Evolutionary conservation across 495 filamentous ascomycete species (phyloP).

Genomic region (Aspergillus panamensis): DNA sequence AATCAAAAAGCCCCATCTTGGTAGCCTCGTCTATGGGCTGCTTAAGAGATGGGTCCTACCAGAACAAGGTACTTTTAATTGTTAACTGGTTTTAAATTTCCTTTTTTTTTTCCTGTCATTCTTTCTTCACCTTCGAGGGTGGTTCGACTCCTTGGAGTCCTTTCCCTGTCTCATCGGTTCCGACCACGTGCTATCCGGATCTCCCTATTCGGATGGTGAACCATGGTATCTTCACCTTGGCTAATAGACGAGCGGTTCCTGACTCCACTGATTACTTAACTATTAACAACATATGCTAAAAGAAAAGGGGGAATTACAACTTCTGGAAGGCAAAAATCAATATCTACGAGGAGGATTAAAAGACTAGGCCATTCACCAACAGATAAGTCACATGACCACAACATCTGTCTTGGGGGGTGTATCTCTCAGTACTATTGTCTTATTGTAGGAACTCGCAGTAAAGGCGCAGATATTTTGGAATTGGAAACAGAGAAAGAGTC

Average conservation of each 20-base stretch:
- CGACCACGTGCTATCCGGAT: constrained; percentile 2
- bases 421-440: too few species aligned
- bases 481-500: neutral
- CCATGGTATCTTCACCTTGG: neutral
- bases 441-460: too few species aligned
- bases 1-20: neutral
- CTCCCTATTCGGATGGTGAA: neutral
- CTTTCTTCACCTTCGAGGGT: too few species aligned
- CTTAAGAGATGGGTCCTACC: too few species aligned
- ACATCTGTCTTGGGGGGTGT: neutral
- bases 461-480: too few species aligned
- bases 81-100: too few species aligned
- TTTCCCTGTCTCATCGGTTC: neutral
- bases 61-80: too few species aligned
- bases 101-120: neutral
- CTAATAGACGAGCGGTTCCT: neutral
- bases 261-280: neutral
- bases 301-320: too few species aligned
- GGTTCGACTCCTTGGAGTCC: too few species aligned
- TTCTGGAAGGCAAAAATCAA: too few species aligned
- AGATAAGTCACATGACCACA: neutral
- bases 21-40: neutral
- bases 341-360: too few species aligned
- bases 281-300: neutral
- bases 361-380: too few species aligned